Percentiles rank a stretch among this genome's conserved stretches.
phyloP scores from a whole-genome alignment of 352 stramenopile genomes.

The Phytophthora citricola region DNA sequence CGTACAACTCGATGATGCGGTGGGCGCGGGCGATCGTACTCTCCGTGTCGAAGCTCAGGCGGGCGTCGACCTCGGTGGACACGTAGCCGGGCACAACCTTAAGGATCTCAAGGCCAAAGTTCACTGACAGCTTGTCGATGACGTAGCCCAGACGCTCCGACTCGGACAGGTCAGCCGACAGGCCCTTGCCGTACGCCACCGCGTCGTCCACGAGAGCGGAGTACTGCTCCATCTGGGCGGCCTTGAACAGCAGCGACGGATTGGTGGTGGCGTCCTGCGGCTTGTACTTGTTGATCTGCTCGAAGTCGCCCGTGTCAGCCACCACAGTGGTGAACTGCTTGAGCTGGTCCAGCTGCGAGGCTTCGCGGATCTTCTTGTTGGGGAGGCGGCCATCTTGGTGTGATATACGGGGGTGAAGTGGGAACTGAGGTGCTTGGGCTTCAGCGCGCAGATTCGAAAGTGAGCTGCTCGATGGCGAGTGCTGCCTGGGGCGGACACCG shows the following conservation, averaged over 20 bases:
- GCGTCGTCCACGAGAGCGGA: constrained; percentile 95
- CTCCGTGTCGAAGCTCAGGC: constrained; percentile 97
- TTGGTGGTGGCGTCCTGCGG: constrained; percentile 99
- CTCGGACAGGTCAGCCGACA: constrained; percentile 70
- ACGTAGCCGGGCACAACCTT: constrained; percentile 98
- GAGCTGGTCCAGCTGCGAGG: constrained; percentile 93
- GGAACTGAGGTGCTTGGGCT: constrained; percentile 39
- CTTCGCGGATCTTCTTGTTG: constrained; percentile 80
- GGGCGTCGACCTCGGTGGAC: constrained; percentile 98
- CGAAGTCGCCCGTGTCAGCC: constrained; percentile 97
- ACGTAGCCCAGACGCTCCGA: constrained; percentile 91
- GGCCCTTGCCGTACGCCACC: constrained; percentile 91
- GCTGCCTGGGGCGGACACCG: constrained; percentile 7
- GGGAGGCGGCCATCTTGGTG: constrained; percentile 58
- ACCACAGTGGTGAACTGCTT: constrained; percentile 98
- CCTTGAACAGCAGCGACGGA: constrained; percentile 99
- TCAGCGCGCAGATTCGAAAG: constrained; percentile 74
- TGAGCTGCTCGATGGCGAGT: constrained; percentile 37
- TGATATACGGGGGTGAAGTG: background rate
- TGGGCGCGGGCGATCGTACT: constrained; percentile 92
- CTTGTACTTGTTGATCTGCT: constrained; percentile 91
- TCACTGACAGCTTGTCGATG: constrained; percentile 98
- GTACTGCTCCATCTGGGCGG: constrained; percentile 96
- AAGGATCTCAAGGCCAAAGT: constrained; percentile 97
- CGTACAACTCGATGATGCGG: constrained; percentile 98